These are phyloP conservation scores for Colletotrichum endophyticum DNA, from an alignment of 2,329 filamentous ascomycete species.

Conservation along the genomic window DNA sequence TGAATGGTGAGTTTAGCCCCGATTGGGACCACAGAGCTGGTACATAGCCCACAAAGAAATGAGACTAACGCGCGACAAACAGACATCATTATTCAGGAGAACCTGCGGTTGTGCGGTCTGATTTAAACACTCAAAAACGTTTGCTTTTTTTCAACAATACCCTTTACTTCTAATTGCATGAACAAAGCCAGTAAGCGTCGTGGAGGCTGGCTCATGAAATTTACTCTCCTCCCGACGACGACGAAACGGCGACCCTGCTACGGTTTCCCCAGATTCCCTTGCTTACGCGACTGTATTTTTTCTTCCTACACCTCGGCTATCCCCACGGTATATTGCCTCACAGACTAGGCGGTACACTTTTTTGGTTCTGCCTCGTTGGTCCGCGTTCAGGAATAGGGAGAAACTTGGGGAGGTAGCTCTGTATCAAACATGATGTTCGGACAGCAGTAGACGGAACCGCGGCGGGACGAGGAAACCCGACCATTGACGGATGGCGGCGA, in stretches of 20 bases:
- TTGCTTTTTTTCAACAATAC: slow-evolving; percentile 45
- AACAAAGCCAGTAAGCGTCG: slow-evolving; percentile 21
- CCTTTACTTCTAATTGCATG: slow-evolving; percentile 39
- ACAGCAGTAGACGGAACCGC: slow-evolving; percentile 3
- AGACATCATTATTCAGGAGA: slow-evolving; percentile 99
- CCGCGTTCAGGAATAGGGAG: slow-evolving; percentile 6
- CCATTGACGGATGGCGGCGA: not conserved
- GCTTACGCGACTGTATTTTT: slow-evolving; percentile 21
- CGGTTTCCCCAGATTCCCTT: slow-evolving; percentile 21
- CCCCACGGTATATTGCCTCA: slow-evolving; percentile 11
- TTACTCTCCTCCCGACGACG: slow-evolving; percentile 16
- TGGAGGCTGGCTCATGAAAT: slow-evolving; percentile 23
- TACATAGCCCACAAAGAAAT: not conserved
- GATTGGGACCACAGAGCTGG: not conserved
- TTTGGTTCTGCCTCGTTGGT: slow-evolving; percentile 12
- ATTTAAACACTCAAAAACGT: slow-evolving; percentile 67
- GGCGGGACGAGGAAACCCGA: not conserved
- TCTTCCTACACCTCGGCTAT: slow-evolving; percentile 13
- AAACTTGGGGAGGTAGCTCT: slow-evolving; percentile 1
- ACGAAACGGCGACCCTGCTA: slow-evolving; percentile 19
- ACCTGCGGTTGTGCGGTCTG: slow-evolving; percentile 93
- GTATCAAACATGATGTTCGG: slow-evolving; percentile 19
- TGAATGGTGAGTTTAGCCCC: slow-evolving; percentile 76
- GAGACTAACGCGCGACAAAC: not conserved
- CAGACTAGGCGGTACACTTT: slow-evolving; percentile 2